Evolutionary conservation across 176 grass and related monocot species (phyloP), one percentile per base, ranked within the genome.

Genomic region (Cymbopogon citratus): DNA sequence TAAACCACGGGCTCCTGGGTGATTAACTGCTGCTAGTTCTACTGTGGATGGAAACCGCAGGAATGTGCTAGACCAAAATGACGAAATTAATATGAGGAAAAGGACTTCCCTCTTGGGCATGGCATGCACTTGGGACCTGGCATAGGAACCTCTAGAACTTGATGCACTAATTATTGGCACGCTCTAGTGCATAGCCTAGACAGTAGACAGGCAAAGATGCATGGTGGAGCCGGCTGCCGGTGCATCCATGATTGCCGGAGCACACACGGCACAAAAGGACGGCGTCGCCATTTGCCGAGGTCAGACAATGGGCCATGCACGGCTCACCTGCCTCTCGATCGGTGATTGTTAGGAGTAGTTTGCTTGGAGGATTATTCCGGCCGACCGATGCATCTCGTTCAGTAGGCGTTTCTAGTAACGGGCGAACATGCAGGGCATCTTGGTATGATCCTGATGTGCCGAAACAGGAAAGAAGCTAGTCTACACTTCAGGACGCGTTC

Each of bases 171-270:
- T 2, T 28, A 29, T 29, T 14, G 9, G 7, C 10, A 26, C 1
- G 39, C 40, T 9, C 39, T 46, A 12, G 12, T 10, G 39, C 13
- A 5, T 69, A 9, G 63, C 63, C 31, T 65, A n/a, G n/a, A n/a
- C n/a, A n/a, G n/a, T 41, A 1, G 34, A 34, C 70, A 56, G 34
- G 26, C 12, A 9, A 12, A 7, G 7, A 29, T n/a, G n/a, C n/a
- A n/a, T 81, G 78, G 83, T 81, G 77, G 72, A 89, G 51, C 81
- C 48, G 9, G 44, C 71, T 80, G 51, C 81, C 78, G 77, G 6
- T 9, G 61, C 25, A 27, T 5, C 12, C 14, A 25, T 35, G 64
- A 23, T 25, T 63, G 71, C 66, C 70, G 63, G 12, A 57, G 49
- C 18, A 34, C 51, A 27, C 78, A 80, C 45, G 77, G 63, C 43